Base-by-base conservation (phyloP, 2,329 filamentous ascomycete genomes). In the Sporothrix brunneoviolacea region DNA sequence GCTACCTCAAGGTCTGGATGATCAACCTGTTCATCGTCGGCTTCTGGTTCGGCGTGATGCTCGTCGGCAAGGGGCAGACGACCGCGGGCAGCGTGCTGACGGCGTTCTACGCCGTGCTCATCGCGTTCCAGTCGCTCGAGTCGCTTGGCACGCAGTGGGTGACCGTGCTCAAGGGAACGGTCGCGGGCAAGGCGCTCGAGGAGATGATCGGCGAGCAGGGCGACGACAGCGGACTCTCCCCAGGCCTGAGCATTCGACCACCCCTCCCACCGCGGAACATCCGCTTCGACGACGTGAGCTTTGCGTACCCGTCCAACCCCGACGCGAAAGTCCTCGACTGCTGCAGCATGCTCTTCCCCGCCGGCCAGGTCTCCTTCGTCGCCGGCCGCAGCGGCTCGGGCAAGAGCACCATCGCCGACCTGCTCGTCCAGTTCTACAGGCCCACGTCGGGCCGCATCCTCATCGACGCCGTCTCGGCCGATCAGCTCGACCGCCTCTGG, bases 301-400 rank as follows among this genome's bases (percentile, higher is more conserved):
- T 95, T 61, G 75, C 84, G 2, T 96, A 96, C 60, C 87, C 90
- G 1, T 80, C 82, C 0, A 84, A 86, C 41, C 79, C 79, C 0
- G 67, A 76, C 2, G 75, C 77, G 16, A 62, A 67, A 0, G 82
- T 84, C 2, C 71, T 96, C 9, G 67, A 76, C 1, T 68, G 76
- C 7, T 77, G 79, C 0, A 82, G 74, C 0, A 76, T 96, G 54
- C 77, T 74, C 56, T 91, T 97, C 51, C 78, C 82, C 0, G 74
- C 84, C 0, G 84, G 86, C 0, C 74, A 86, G 54, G 81, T 84
- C 3, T 88, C 83, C 0, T 96, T 93, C 60, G 73, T 97, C 2
- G 80, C 96, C 44, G 93, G 91, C 0, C 79, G 77, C 59, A 95
- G 89, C 60, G 93, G 93, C 0, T 95, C 88, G 2, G 91, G 91